Evolutionary conservation across 2,329 filamentous ascomycete genomes (phyloP).

Genomic region (Paraphoma chrysanthemicola): DNA sequence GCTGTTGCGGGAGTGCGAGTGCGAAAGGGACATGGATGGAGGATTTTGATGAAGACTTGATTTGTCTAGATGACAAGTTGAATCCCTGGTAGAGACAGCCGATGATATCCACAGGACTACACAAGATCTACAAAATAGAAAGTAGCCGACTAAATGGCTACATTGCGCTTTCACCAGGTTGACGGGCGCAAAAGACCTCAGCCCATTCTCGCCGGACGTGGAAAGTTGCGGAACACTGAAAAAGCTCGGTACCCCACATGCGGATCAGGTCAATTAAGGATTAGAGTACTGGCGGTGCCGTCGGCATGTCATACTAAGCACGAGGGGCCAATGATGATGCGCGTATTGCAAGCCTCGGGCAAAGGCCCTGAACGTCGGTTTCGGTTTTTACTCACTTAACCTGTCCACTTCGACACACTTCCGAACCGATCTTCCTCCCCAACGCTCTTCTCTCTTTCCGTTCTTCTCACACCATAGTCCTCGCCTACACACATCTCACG

Average conservation of each 20-base stretch:
- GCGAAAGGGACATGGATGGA: neutral
- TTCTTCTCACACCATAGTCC: neutral
- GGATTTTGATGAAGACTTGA: neutral
- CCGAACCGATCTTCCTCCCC: slow-evolving; percentile 4
- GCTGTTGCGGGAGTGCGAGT: neutral
- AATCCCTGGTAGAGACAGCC: too few species aligned
- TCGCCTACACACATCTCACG: neutral
- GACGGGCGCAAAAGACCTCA: neutral
- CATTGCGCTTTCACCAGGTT: neutral
- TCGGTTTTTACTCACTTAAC: neutral
- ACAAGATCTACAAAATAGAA: neutral
- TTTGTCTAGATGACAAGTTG: too few species aligned
- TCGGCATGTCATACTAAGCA: slow-evolving; percentile 13
- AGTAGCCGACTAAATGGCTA: neutral
- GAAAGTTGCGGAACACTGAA: neutral
- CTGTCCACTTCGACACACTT: slow-evolving; percentile 22
- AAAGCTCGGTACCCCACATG: slow-evolving; percentile 8
- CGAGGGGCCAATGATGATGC: slow-evolving; percentile 27
- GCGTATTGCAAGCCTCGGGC: slow-evolving; percentile 19
- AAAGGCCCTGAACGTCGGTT: neutral
- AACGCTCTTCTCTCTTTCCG: neutral
- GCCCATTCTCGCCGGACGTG: neutral
- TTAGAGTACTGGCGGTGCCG: slow-evolving; percentile 11
- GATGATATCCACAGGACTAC: too few species aligned
- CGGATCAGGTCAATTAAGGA: slow-evolving; percentile 23